These are phyloP conservation scores for Globisporangium echinulatum DNA, from an alignment of 352 stramenopile genomes.

Conservation along the genomic window DNA sequence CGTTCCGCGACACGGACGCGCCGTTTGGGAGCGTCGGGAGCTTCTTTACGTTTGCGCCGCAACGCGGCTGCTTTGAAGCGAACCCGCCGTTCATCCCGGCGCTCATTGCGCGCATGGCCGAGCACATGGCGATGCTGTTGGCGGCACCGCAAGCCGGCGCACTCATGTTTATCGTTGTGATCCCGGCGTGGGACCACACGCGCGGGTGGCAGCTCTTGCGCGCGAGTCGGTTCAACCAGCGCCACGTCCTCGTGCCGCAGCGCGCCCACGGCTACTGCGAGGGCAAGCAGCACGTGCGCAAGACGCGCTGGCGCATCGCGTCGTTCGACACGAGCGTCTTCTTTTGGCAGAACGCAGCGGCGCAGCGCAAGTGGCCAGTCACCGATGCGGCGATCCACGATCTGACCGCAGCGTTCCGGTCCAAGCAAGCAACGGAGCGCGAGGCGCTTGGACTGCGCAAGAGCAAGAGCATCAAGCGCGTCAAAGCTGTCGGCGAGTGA, in stretches of 20 bases:
- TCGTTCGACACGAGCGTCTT: conserved; percentile 96
- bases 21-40: conserved; percentile 89
- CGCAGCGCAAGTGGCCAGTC: conserved; percentile 58
- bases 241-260: conserved; percentile 67
- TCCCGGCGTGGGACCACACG: conserved; percentile 85
- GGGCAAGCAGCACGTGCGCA: conserved; percentile 87
- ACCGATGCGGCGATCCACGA: conserved; percentile 44
- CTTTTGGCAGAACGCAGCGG: conserved; percentile 92
- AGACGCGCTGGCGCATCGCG: conserved; percentile 83
- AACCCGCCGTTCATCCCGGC: conserved; percentile 94
- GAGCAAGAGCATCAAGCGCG: conserved; percentile 65
- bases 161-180: conserved; percentile 90
- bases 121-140: conserved; percentile 83
- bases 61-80: conserved; percentile 86
- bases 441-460: conserved; percentile 62
- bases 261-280: conserved; percentile 89
- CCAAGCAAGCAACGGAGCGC: conserved; percentile 72
- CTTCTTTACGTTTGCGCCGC: conserved; percentile 92
- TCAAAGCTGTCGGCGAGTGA: conserved; percentile 29
- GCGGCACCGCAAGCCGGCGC: conserved; percentile 38
- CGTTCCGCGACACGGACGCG: conserved; percentile 84
- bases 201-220: conserved; percentile 79
- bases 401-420: conserved; percentile 59
- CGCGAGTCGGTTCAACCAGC: conserved; percentile 67
- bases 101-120: conserved; percentile 88